A percentile compares a stretch with the other conserved stretches of the same genome.
These are phyloP conservation scores for Orobanche coerulescens DNA, from an alignment of 257 asterid genomes.

Conservation along the genomic window DNA sequence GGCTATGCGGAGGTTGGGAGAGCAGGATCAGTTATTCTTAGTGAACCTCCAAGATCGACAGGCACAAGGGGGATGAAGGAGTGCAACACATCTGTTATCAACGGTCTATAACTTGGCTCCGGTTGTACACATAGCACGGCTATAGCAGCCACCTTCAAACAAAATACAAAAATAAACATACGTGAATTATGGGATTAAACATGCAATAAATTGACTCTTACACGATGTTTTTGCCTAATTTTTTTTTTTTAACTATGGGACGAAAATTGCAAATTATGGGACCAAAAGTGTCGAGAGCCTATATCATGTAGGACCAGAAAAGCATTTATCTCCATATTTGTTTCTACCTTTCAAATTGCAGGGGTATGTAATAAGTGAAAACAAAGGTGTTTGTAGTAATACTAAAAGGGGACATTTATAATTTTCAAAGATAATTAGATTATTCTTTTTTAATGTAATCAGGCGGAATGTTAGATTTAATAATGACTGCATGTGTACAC, in stretches of 20 bases:
- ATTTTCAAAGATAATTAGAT: too few species aligned
- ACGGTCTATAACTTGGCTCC: constrained; percentile 90
- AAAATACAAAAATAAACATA: background rate
- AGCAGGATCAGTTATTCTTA: constrained; percentile 43
- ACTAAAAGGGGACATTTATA: too few species aligned
- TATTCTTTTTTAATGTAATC: background rate
- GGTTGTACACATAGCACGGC: constrained; percentile 94
- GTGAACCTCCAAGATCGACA: constrained; percentile 78
- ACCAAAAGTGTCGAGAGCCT: too few species aligned
- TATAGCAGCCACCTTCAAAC: constrained; percentile 86
- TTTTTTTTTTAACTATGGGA: too few species aligned
- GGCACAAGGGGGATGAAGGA: constrained; percentile 97
- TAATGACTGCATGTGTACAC: background rate
- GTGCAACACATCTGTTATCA: constrained; percentile 89
- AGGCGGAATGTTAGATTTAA: background rate
- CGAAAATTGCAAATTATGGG: too few species aligned
- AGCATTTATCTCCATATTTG: too few species aligned
- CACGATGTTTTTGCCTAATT: too few species aligned
- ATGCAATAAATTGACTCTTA: background rate
- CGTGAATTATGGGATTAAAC: background rate
- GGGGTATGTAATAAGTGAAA: too few species aligned
- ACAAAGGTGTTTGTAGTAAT: too few species aligned
- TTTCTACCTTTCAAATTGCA: too few species aligned
- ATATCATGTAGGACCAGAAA: too few species aligned
- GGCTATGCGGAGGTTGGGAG: constrained; percentile 25